Evolutionary conservation across 2,329 filamentous ascomycete genomes (phyloP).

Genomic region (Simplicillium sp.): DNA sequence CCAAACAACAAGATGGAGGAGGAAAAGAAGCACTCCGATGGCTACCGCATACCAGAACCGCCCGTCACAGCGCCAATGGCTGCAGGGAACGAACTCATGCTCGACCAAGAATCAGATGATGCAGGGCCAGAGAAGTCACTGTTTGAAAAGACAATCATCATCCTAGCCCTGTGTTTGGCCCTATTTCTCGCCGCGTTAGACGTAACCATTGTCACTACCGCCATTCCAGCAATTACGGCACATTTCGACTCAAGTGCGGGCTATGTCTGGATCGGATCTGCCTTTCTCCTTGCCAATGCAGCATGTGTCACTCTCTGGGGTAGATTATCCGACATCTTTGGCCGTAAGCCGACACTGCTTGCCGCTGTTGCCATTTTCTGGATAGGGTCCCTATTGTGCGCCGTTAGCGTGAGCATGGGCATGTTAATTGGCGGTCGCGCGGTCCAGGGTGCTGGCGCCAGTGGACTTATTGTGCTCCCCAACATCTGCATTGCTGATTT

Average conservation of each 20-base stretch:
- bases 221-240: conserved; percentile 53
- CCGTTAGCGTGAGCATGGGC: conserved; percentile 35
- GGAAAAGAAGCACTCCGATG: too few species aligned
- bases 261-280: conserved; percentile 69
- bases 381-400: conserved; percentile 43
- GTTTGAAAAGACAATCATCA: too few species aligned
- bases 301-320: conserved; percentile 61
- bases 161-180: conserved; percentile 23
- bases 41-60: too few species aligned
- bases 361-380: conserved; percentile 41
- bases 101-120: too few species aligned
- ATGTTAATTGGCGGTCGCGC: conserved; percentile 45
- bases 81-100: too few species aligned
- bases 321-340: conserved; percentile 48
- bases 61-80: too few species aligned
- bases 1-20: too few species aligned
- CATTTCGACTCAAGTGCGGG: conserved; percentile 57
- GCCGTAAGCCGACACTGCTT: conserved; percentile 44
- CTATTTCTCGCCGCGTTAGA: conserved; percentile 48
- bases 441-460: conserved; percentile 47
- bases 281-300: conserved; percentile 62
- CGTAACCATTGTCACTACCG: conserved; percentile 55
- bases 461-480: conserved; percentile 45
- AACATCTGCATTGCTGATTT: conserved; percentile 51
- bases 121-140: too few species aligned